phyloP scores from a whole-genome alignment of 1,284 basidiomycete genomes.

The Cryptococcus sp. region DNA sequence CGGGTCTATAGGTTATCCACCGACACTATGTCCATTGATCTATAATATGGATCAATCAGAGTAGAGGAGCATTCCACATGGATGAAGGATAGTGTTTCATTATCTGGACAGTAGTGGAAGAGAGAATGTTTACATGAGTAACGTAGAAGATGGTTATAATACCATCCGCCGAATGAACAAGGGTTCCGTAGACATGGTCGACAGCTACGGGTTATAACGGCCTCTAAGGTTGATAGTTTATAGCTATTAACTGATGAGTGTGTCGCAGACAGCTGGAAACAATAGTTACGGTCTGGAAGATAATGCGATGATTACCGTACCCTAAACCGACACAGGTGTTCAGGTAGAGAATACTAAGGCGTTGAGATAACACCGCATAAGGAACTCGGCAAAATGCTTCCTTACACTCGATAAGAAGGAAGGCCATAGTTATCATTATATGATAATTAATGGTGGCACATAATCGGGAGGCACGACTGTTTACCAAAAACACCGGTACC shows the following conservation, averaged over 20 bases:
- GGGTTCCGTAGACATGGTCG: conserved; percentile 13
- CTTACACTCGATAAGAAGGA: conserved; percentile 29
- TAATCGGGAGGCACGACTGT: conserved; percentile 30
- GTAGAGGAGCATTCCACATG: conserved; percentile 26
- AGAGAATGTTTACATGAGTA: conserved; percentile 40
- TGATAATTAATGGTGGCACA: conserved; percentile 16
- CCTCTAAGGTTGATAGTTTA: conserved; percentile 8
- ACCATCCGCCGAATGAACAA: conserved; percentile 8
- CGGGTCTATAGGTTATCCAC: conserved; percentile 37
- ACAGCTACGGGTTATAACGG: conserved; percentile 13
- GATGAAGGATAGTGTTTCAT: conserved; percentile 30
- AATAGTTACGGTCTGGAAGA: conserved; percentile 10
- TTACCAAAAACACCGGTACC: conserved; percentile 38
- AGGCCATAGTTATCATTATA: not conserved
- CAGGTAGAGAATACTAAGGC: conserved; percentile 19
- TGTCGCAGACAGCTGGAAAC: conserved; percentile 1
- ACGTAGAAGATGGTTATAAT: conserved; percentile 18
- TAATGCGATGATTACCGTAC: conserved; percentile 16
- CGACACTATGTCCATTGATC: conserved; percentile 31
- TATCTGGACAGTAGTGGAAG: conserved; percentile 28
- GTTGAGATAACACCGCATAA: conserved; percentile 23
- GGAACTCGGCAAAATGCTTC: conserved; percentile 25
- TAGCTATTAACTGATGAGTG: conserved; percentile 12
- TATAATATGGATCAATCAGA: conserved; percentile 16
- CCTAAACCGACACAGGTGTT: conserved; percentile 20